Evolutionary conservation across 106 monocot genomes (phyloP), one percentile per base, ranked within the genome.

Genomic region (Dendrobium huoshanense): DNA sequence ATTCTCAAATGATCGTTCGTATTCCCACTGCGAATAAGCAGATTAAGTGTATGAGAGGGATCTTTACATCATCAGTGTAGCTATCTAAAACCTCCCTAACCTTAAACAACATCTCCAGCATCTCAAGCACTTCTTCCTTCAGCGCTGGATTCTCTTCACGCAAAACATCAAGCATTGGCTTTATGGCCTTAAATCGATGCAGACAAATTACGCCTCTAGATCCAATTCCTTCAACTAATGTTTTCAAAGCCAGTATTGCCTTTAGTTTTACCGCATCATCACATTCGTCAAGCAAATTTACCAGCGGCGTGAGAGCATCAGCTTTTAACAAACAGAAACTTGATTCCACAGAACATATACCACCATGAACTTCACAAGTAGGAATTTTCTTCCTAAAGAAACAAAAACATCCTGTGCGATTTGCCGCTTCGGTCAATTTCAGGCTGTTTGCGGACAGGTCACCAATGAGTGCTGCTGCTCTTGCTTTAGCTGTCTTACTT

Each of bases 151-250:
- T 70, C 13, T 13, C 33, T 10, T 37, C 70, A 61, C 4, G 20
- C 51, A 82, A 82, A 67, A 82, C n/a, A 82, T 37, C 51, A 49
- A 82, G 33, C n/a, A 82, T 77, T 6, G 67, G 82, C 49, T 33
- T 2, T n/a, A 82, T 77, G 67, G 68, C 82, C 29, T 9, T 48
- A 22, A 64, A 48, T 37, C n/a, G 24, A 70, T 82, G 77, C 49
- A 82, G 47, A 54, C 70, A 67, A 42, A 54, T 54, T 4, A 68
- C 82, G 11, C 67, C 70, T 70, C 77, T 51, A 48, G 33, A 67
- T 61, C 6, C 61, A 61, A 22, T n/a, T 33, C 77, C 82, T 43
- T 82, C 78, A 68, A 78, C 49, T 64, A 82, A 78, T 2, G 82
- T 82, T 51, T 44, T 58, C 55, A 82, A 4, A 16, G 72, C 70